These are phyloP conservation scores for Colletotrichum horii DNA, from an alignment of 2,329 filamentous ascomycete genomes.

Conservation along the genomic window DNA sequence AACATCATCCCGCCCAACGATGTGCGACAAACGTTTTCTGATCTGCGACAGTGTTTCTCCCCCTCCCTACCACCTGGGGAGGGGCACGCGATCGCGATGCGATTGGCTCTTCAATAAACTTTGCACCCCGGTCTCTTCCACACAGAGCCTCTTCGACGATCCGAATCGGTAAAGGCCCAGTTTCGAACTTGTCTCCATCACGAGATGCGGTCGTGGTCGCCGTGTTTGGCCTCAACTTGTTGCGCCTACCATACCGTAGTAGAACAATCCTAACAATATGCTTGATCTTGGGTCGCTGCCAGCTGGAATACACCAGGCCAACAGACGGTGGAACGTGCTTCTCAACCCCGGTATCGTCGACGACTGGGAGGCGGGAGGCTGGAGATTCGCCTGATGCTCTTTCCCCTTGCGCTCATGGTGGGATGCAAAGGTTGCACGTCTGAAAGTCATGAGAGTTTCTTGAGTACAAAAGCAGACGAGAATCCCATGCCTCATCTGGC, in stretches of 20 bases:
- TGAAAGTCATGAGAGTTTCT: background rate
- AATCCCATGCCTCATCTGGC: background rate
- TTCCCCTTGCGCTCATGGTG: background rate
- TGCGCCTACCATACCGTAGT: background rate
- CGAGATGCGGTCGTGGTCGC: background rate
- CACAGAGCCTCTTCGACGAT: conserved; percentile 9
- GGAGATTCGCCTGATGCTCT: background rate
- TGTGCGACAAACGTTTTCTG: conserved; percentile 15
- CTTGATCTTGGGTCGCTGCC: conserved; percentile 1
- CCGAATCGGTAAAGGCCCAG: background rate
- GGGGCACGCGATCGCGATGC: background rate
- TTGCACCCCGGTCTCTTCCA: background rate
- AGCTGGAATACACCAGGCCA: background rate
- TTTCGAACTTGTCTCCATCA: conserved; percentile 18
- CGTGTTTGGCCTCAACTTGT: conserved; percentile 22
- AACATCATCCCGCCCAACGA: conserved; percentile 6
- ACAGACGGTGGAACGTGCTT: conserved; percentile 4
- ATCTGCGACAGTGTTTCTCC: conserved; percentile 16
- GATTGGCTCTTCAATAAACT: conserved; percentile 6
- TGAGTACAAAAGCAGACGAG: conserved; percentile 9
- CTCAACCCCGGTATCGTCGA: background rate
- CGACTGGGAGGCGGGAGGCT: background rate
- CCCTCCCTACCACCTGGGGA: background rate
- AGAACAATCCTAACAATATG: background rate
- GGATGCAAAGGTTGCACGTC: background rate